phyloP scores from a whole-genome alignment of 1,284 basidiomycete genomes.

The Pholiota adiposa region DNA sequence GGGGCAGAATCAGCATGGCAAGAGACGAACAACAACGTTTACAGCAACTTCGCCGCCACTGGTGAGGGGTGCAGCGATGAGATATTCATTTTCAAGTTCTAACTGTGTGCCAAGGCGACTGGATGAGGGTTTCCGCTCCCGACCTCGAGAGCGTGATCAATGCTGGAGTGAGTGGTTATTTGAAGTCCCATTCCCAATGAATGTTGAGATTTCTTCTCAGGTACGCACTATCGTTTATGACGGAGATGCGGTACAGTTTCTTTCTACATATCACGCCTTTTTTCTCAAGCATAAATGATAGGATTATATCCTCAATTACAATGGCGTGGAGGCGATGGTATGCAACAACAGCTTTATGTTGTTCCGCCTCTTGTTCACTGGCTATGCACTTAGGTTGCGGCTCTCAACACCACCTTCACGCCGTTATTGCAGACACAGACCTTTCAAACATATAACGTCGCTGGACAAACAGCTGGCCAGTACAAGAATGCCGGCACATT shows the following conservation, averaged over 20 bases:
- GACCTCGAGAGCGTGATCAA: conserved; percentile 62
- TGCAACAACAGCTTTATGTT: background rate
- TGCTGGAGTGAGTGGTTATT: conserved; percentile 49
- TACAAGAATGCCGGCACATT: conserved; percentile 67
- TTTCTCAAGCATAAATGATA: conserved; percentile 11
- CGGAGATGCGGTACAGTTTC: conserved; percentile 53
- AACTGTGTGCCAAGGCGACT: conserved; percentile 47
- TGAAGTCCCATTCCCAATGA: background rate
- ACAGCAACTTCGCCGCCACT: conserved; percentile 57
- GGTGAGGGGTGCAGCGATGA: conserved; percentile 25
- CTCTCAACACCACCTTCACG: conserved; percentile 44
- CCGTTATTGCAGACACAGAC: conserved; percentile 39
- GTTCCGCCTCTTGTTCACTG: background rate
- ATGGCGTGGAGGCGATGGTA: conserved; percentile 65
- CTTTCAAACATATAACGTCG: conserved; percentile 54
- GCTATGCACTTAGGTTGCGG: conserved; percentile 39
- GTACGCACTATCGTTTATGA: conserved; percentile 53
- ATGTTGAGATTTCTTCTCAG: conserved; percentile 20
- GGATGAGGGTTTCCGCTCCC: conserved; percentile 63
- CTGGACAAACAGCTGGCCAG: conserved; percentile 51
- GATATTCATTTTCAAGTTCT: no score
- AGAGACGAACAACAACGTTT: conserved; percentile 49
- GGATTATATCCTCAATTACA: conserved; percentile 65
- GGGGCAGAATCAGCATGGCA: conserved; percentile 55
- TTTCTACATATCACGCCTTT: background rate